Evolutionary conservation across 768 basidiomycete species (phyloP).

Genomic region (Boletus sp.): DNA sequence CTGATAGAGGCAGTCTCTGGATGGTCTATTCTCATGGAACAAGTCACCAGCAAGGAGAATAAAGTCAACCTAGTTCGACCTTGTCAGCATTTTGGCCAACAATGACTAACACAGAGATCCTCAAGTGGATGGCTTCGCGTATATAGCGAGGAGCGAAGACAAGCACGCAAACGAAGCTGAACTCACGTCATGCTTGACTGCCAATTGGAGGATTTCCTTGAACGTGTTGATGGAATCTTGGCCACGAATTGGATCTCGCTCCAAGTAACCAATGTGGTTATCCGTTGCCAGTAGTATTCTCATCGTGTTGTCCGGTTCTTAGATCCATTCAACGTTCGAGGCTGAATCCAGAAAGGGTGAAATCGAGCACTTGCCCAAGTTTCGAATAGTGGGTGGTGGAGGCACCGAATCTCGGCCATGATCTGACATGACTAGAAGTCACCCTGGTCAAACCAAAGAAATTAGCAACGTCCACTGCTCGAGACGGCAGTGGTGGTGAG

Average conservation of each 20-base stretch:
- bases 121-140: neutral
- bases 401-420: slow-evolving; percentile 23
- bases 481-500: neutral
- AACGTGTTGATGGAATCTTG: slow-evolving; percentile 96
- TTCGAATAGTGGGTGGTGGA: slow-evolving; percentile 35
- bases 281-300: slow-evolving; percentile 90
- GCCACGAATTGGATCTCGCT: slow-evolving; percentile 91
- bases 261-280: slow-evolving; percentile 93
- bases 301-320: slow-evolving; percentile 67
- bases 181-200: slow-evolving; percentile 81
- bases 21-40: slow-evolving; percentile 97
- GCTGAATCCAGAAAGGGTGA: neutral
- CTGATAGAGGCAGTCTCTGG: slow-evolving; percentile 84
- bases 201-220: slow-evolving; percentile 87
- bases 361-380: slow-evolving; percentile 34
- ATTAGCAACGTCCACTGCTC: neutral
- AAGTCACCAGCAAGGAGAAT: slow-evolving; percentile 93
- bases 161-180: neutral
- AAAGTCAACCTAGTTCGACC: slow-evolving; percentile 75
- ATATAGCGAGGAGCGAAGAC: neutral
- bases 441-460: neutral
- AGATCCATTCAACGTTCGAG: slow-evolving; percentile 1
- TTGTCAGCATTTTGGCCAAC: slow-evolving; percentile 2
- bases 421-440: slow-evolving; percentile 25
- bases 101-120: neutral